Percentiles rank a stretch among this genome's conserved stretches.
Conservation (phyloP, 371 early-diverging fungal genomes). For the Funneliformis caledonium region DNA sequence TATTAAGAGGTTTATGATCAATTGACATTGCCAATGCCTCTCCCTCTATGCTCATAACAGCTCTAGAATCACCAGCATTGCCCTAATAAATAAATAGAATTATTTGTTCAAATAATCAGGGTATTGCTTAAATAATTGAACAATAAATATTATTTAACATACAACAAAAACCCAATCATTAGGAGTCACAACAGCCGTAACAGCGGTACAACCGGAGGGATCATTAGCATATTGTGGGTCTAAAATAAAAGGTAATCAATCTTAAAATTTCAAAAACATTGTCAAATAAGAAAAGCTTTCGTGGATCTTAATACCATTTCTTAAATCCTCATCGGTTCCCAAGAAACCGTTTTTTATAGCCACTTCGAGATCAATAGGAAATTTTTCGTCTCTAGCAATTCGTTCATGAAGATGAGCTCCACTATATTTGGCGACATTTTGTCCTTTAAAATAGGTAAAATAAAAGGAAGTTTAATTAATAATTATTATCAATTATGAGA, state of each 20-base stretch:
- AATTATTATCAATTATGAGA: not conserved
- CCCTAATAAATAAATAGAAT: slow-evolving; percentile 53
- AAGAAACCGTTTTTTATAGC: slow-evolving; percentile 85
- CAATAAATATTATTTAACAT: slow-evolving; percentile 22
- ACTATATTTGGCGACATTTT: slow-evolving; percentile 82
- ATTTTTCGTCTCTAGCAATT: slow-evolving; percentile 69
- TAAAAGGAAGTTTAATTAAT: not conserved
- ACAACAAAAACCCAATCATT: slow-evolving; percentile 56
- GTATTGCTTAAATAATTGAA: not conserved
- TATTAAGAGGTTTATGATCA: slow-evolving; percentile 93
- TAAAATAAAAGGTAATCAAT: slow-evolving; percentile 42
- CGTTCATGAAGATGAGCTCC: slow-evolving; percentile 74
- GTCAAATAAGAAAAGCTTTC: not conserved
- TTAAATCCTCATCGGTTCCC: slow-evolving; percentile 78
- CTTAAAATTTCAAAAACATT: too few relatives aligned
- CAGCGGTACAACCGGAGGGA: slow-evolving; percentile 95
- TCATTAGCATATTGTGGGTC: slow-evolving; percentile 74
- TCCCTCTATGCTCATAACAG: slow-evolving; percentile 79
- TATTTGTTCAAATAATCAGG: not conserved
- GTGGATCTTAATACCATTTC: slow-evolving; percentile 58
- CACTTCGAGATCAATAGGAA: slow-evolving; percentile 59
- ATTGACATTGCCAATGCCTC: slow-evolving; percentile 76
- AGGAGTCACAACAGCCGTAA: slow-evolving; percentile 80
- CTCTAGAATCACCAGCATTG: slow-evolving; percentile 96
- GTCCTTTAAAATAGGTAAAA: slow-evolving; percentile 51